Evolutionary conservation across 169 alveolate species (phyloP), one percentile per base, ranked within the genome.

Genomic region (Plasmodium relictum): DNA sequence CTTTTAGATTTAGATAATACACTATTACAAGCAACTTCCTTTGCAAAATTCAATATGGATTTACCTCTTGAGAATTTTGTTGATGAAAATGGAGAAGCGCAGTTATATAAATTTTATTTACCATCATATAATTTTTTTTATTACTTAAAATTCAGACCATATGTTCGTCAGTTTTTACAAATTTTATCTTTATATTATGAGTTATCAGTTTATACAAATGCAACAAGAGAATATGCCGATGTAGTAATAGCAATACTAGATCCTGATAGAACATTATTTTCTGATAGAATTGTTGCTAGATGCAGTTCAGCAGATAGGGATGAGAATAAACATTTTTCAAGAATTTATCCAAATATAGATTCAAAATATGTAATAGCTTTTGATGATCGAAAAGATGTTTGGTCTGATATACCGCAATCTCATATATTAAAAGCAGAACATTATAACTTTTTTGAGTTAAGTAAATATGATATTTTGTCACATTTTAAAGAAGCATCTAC

Each of bases 181-280:
- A 93, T 95, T 4, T 90, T 97, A 31, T 93, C 97, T 22, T 96
- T 96, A 50, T 96, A 95, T 91, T 97, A 96, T 89, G 98, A 96
- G 58, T 73, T 97, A 92, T 93, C 98, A 37, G 94, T 97, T 10
- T 96, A 96, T 92, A 97, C 98, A 5, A 96, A 96, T 87, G 98
- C 98, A 39, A 96, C 98, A 10, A 96, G 96, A 92, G 98, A 96
- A 85, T 97, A 97, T 69, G 98, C 98, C 10, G 98, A 97, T 92
- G 97, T 96, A 14, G 98, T 97, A 20, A 93, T 96, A 41, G 95
- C 98, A 16, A 97, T 97, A 12, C 71, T 97, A 63, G 98, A 97
- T 90, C 98, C 98, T 0, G 97, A 96, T 88, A 90, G 98, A 88
- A 93, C 95, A 37, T 88, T 95, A 4, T 96, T 97, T 91, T 96